Conservation (phyloP, 2,329 filamentous ascomycete genomes). For the Fusarium pseudograminearum region DNA sequence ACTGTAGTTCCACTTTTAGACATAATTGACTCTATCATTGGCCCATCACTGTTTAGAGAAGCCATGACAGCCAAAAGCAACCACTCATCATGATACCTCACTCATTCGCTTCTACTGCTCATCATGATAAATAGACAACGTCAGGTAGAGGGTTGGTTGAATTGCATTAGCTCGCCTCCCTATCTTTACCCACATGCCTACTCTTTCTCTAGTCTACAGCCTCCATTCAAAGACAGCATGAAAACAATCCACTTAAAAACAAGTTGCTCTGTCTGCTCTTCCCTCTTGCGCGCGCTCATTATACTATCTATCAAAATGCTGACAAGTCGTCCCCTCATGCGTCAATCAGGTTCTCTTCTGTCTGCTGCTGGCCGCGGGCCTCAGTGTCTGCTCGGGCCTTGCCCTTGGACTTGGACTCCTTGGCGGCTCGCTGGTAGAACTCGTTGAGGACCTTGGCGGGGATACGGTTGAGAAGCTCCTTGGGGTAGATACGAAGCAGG, state of each 20-base stretch:
- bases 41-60: not conserved
- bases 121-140: constrained; percentile 5
- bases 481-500: constrained; percentile 95
- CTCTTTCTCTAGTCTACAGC: constrained; percentile 40
- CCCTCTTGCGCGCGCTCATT: constrained; percentile 45
- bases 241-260: constrained; percentile 44
- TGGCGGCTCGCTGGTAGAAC: constrained; percentile 78
- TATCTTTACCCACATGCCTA: constrained; percentile 47
- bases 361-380: constrained; percentile 56
- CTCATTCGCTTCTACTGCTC: constrained; percentile 2
- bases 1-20: constrained; percentile 44
- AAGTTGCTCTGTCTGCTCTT: constrained; percentile 42
- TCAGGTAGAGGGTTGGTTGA: constrained; percentile 39
- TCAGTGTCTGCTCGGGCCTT: constrained; percentile 63
- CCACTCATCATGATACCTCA: constrained; percentile 33
- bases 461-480: constrained; percentile 96
- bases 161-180: constrained; percentile 51
- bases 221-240: constrained; percentile 36
- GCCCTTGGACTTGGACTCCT: constrained; percentile 72
- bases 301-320: constrained; percentile 46
- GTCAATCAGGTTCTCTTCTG: constrained; percentile 72
- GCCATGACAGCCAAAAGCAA: constrained; percentile 25
- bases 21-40: constrained; percentile 34
- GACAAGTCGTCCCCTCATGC: constrained; percentile 55
- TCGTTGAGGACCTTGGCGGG: constrained; percentile 85